Evolutionary conservation across 2,329 filamentous ascomycete genomes (phyloP).

Genomic region (Colletotrichum phormii): DNA sequence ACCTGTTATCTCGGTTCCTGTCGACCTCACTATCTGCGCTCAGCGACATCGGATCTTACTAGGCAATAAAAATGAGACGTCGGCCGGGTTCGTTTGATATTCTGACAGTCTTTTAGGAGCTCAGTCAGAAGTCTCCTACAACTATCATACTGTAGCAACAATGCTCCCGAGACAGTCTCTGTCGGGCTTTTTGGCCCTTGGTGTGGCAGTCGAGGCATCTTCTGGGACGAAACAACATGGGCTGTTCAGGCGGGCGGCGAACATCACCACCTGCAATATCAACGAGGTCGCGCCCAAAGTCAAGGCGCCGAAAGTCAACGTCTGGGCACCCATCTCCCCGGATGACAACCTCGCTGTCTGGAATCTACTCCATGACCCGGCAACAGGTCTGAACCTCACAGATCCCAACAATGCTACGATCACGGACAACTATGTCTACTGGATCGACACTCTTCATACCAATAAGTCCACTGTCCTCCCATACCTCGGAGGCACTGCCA

Average conservation of each 20-base stretch:
- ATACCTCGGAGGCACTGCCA: slow-evolving; percentile 52
- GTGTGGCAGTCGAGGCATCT: background rate
- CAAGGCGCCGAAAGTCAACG: slow-evolving; percentile 53
- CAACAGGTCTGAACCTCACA: slow-evolving; percentile 58
- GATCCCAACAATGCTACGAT: slow-evolving; percentile 47
- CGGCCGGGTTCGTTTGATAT: background rate
- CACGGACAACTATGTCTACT: slow-evolving; percentile 59
- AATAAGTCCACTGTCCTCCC: slow-evolving; percentile 60
- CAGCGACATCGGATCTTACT: background rate
- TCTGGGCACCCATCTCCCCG: slow-evolving; percentile 54
- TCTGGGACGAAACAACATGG: background rate
- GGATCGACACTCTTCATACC: slow-evolving; percentile 58
- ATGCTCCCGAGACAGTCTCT: background rate
- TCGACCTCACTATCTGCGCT: background rate
- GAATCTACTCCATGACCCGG: slow-evolving; percentile 54
- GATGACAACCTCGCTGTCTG: slow-evolving; percentile 57
- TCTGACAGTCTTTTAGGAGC: too few relatives aligned
- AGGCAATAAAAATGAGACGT: background rate
- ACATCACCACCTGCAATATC: slow-evolving; percentile 29
- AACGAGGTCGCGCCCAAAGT: slow-evolving; percentile 34
- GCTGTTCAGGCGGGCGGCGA: background rate
- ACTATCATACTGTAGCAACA: background rate
- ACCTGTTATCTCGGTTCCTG: background rate
- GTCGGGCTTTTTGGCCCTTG: background rate
- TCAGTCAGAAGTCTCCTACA: too few relatives aligned